Evolutionary conservation across 768 basidiomycete species (phyloP).

Genomic region (Mycena vulgaris): DNA sequence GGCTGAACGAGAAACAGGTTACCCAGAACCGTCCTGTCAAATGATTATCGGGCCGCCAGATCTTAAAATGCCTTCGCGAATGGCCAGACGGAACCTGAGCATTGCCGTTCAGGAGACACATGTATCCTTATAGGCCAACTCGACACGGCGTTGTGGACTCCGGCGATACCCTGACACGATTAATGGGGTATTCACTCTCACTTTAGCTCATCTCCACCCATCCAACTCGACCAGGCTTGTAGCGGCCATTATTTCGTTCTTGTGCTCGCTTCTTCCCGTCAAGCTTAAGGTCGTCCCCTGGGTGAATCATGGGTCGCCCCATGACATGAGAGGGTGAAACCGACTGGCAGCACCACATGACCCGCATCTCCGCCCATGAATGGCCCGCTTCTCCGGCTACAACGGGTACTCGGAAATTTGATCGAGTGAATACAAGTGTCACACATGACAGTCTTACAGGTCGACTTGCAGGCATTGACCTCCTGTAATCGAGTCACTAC

Average conservation of each 20-base stretch:
- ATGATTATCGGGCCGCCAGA: not conserved
- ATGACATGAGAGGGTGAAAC: conserved; percentile 8
- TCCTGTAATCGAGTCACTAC: too few species aligned
- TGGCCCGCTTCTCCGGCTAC: too few species aligned
- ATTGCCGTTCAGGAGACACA: conserved; percentile 1
- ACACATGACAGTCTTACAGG: too few species aligned
- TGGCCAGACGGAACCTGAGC: conserved; percentile 10
- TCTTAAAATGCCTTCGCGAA: conserved; percentile 3
- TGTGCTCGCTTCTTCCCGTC: conserved; percentile 1
- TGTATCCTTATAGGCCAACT: conserved; percentile 10
- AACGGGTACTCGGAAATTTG: too few species aligned
- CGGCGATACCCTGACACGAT: conserved; percentile 9
- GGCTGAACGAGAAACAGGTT: too few species aligned
- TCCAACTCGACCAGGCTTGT: conserved; percentile 7
- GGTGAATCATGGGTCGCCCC: too few species aligned
- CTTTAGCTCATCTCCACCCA: conserved; percentile 8
- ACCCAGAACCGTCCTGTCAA: too few species aligned
- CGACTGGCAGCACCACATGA: conserved; percentile 5
- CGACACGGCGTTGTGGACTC: conserved; percentile 17
- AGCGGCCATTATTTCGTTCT: conserved; percentile 10
- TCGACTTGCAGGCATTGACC: too few species aligned
- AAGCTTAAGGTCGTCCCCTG: conserved; percentile 8
- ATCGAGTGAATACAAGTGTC: too few species aligned
- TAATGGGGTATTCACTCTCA: conserved; percentile 13
- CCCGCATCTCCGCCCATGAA: conserved; percentile 7